Evolutionary conservation across 2,329 filamentous ascomycete genomes (phyloP), one percentile per base, ranked within the genome.

Genomic region (Mariannaea elegans): DNA sequence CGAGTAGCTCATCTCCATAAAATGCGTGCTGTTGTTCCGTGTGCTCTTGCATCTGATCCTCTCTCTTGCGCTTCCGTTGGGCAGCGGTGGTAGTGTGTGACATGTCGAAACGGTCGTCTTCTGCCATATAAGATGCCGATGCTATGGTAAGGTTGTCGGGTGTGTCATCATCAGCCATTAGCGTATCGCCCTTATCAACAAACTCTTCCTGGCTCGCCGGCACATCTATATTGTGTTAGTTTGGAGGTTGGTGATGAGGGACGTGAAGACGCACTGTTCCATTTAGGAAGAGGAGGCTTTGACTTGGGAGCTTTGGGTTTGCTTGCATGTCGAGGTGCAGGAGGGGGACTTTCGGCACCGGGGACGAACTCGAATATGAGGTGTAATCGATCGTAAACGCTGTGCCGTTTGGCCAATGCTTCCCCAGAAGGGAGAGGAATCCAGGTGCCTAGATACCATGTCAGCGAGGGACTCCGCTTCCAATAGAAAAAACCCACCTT

Each of bases 1-100:
- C 95, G 32, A 99, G 83, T 23, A 99, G 84, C 69, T 95, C 92
- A 66, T 99, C 95, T 14, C 93, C 92, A 77, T 97, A 99, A 21
- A 97, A 83, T 24, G 92, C 90, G 75, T 98, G 94, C 67, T 95
- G 90, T 73, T 94, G 91, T 65, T 96, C 92, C 7, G 87, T 88
- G 61, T 86, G 71, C 74, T 88, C 80, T 80, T 90, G 78, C 80
- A 84, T 76, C 39, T 80, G 75, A 65, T 86, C 89, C 56, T 89
- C 85, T 19, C 92, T 85, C 80, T 96, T 96, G 61, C 94, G 87
- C 78, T 97, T 97, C 61, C 85, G 80, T 64, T 85, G 84, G 21
- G 82, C 82, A n/a, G 80, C 87, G 12, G 80, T 80, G 61, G 80
- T 82, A 58, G 24, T 27, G 24, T 91, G 90, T 18, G 88, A 87